These are phyloP conservation scores for Leccinum longicurvipes DNA, from an alignment of 768 basidiomycete genomes.

Conservation along the genomic window DNA sequence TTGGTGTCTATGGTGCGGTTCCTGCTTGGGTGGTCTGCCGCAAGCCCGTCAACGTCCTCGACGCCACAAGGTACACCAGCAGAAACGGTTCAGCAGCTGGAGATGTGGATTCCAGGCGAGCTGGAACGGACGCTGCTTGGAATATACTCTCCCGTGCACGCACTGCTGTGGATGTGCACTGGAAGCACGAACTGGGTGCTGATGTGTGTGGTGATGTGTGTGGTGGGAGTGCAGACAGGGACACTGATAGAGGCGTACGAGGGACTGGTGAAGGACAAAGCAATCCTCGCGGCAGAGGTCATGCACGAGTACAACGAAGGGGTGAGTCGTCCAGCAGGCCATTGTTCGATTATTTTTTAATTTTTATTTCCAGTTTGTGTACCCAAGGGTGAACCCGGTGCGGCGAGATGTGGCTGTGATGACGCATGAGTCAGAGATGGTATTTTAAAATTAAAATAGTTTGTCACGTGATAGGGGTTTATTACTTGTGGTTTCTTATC, in stretches of 20 bases:
- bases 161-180: slow-evolving; percentile 69
- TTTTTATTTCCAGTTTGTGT: slow-evolving; percentile 62
- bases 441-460: background rate
- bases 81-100: slow-evolving; percentile 67
- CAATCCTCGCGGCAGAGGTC: slow-evolving; percentile 73
- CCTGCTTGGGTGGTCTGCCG: slow-evolving; percentile 56
- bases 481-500: slow-evolving; percentile 13
- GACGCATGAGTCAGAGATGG: slow-evolving; percentile 81
- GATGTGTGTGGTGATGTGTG: slow-evolving; percentile 64
- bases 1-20: slow-evolving; percentile 63
- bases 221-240: slow-evolving; percentile 62
- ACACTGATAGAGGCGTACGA: slow-evolving; percentile 42
- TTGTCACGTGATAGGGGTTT: slow-evolving; percentile 11
- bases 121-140: slow-evolving; percentile 67
- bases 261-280: slow-evolving; percentile 67
- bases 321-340: slow-evolving; percentile 43
- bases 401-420: slow-evolving; percentile 77
- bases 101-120: slow-evolving; percentile 75
- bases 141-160: slow-evolving; percentile 77
- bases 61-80: slow-evolving; percentile 37
- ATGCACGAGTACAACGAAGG: slow-evolving; percentile 81
- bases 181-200: slow-evolving; percentile 73
- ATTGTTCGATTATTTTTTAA: background rate
- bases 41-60: slow-evolving; percentile 35
- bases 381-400: slow-evolving; percentile 75